These are phyloP conservation scores for Vitellaria paradoxa DNA, from an alignment of 179 eudicot genomes.

Conservation along the genomic window DNA sequence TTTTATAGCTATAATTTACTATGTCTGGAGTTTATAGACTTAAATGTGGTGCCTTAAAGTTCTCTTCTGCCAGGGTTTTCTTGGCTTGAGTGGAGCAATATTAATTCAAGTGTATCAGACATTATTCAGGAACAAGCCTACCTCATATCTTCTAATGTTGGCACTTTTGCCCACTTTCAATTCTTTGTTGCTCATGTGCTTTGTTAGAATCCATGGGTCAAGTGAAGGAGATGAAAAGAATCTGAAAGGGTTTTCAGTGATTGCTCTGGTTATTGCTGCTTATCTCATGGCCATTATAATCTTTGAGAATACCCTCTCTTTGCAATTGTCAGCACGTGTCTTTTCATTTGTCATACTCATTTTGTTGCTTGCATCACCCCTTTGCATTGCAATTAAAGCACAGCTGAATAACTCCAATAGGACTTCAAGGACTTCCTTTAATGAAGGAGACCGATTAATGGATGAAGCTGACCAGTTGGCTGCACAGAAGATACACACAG, in stretches of 20 bases:
- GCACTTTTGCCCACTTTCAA: slow-evolving; percentile 57
- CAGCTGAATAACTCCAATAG: slow-evolving; percentile 23
- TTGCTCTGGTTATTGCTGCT: slow-evolving; percentile 51
- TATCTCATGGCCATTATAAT: slow-evolving; percentile 62
- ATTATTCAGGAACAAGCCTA: slow-evolving; percentile 49
- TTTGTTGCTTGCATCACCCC: slow-evolving; percentile 51
- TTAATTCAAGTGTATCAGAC: slow-evolving; percentile 70
- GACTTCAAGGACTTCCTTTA: slow-evolving; percentile 15
- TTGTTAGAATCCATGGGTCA: slow-evolving; percentile 47
- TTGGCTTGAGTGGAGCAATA: slow-evolving; percentile 88
- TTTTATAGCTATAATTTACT: background rate
- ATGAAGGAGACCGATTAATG: slow-evolving; percentile 15
- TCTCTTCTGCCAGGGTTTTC: slow-evolving; percentile 52
- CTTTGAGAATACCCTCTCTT: slow-evolving; percentile 44
- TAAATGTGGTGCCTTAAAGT: slow-evolving; percentile 1
- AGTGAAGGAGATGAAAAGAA: slow-evolving; percentile 50
- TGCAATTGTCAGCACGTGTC: slow-evolving; percentile 36
- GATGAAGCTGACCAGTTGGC: slow-evolving; percentile 25
- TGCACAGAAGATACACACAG: slow-evolving; percentile 18
- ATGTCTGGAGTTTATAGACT: background rate
- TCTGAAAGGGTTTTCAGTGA: slow-evolving; percentile 55
- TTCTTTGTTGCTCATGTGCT: slow-evolving; percentile 64
- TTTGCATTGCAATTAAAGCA: slow-evolving; percentile 50
- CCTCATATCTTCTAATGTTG: slow-evolving; percentile 59
- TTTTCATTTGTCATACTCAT: slow-evolving; percentile 42